Base-by-base conservation (phyloP, 1,139 yeast species). In the Lodderomyces theae region DNA sequence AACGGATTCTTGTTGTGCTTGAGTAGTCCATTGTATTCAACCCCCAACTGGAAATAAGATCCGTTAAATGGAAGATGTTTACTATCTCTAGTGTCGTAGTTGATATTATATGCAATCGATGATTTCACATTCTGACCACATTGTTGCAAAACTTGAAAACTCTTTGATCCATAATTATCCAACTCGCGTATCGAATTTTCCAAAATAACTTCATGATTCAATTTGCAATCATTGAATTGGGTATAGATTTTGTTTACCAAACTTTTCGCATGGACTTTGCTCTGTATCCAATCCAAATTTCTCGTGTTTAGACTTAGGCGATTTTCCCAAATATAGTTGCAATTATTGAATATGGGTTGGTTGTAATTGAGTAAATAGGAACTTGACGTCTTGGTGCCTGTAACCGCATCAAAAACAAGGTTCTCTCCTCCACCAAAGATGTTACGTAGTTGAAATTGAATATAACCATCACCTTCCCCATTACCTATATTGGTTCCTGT, bases 401-500 rank as follows among this genome's bases (percentile, higher is more conserved):
- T 66, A 21, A 74, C 79, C 3, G 96, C 88, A 60, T 90, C 96
- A 39, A 89, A 69, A 22, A 80, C 73, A 17, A 90, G 55, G 35
- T 72, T 72, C 57, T 92, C 98, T 7, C 92, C 97, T 2, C 96
- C 96, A 0, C 96, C 96, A 61, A 89, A 80, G 9, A 87, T 63
- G 57, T 92, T 90, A 40, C 80, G 74, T 57, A 85, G 68, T 56
- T 84, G 89, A 46, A 86, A 77, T 38, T 85, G 83, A 35, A 88
- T 73, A 54, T 88, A 87, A 1, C 96, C 97, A 57, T 86, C 95
- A 22, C 97, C 97, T 66, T 89, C 96, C 21, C 95, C 95, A 56
- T 90, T 90, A 2, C 97, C 97, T 4, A 90, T 78, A 60, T 86
- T 89, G 5, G 96, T 90, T n/a, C 96, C 97, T 2, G 96, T 86